Percentiles rank a stretch among this genome's conserved stretches.
phyloP scores from a whole-genome alignment of 169 alveolate genomes.

The Cryptosporidium xiaoi region DNA sequence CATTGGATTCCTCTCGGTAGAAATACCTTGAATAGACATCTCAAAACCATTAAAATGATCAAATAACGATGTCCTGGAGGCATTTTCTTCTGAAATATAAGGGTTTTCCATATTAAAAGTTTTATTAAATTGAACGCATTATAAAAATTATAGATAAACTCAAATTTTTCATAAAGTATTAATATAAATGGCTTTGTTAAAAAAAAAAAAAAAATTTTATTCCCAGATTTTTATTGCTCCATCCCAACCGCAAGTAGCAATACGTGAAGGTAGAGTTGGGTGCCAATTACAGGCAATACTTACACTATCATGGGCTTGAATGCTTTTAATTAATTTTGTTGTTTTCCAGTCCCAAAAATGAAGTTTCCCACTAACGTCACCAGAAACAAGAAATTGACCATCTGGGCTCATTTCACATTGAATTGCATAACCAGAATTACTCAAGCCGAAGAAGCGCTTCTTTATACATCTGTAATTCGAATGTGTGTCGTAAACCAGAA shows the following conservation, averaged over 20 bases:
- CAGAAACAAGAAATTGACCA: slow-evolving; percentile 94
- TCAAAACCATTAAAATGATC: slow-evolving; percentile 9
- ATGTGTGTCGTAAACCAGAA: slow-evolving; percentile 93
- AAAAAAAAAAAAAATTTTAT: slow-evolving; percentile 71
- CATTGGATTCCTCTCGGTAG: slow-evolving; percentile 27
- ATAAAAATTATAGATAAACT: slow-evolving; percentile 2
- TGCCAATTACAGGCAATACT: slow-evolving; percentile 96
- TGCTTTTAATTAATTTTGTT: slow-evolving; percentile 89
- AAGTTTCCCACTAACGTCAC: slow-evolving; percentile 95
- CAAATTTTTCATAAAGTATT: background rate
- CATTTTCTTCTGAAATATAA: slow-evolving; percentile 1
- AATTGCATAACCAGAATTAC: slow-evolving; percentile 93
- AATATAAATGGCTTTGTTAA: background rate
- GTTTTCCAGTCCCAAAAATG: slow-evolving; percentile 98
- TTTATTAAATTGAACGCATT: background rate
- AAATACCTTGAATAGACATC: background rate
- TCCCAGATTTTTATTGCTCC: slow-evolving; percentile 96
- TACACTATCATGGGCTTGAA: slow-evolving; percentile 93
- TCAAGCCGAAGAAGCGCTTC: slow-evolving; percentile 94
- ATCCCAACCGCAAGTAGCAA: slow-evolving; percentile 98
- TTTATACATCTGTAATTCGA: slow-evolving; percentile 88
- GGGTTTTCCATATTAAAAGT: slow-evolving; percentile 10
- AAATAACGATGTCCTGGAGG: slow-evolving; percentile 3
- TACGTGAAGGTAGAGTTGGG: slow-evolving; percentile 92
- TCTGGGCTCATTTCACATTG: slow-evolving; percentile 94